Evolutionary conservation across 176 grass and related monocot species (phyloP).

Genomic region (Aegilops longissima): DNA sequence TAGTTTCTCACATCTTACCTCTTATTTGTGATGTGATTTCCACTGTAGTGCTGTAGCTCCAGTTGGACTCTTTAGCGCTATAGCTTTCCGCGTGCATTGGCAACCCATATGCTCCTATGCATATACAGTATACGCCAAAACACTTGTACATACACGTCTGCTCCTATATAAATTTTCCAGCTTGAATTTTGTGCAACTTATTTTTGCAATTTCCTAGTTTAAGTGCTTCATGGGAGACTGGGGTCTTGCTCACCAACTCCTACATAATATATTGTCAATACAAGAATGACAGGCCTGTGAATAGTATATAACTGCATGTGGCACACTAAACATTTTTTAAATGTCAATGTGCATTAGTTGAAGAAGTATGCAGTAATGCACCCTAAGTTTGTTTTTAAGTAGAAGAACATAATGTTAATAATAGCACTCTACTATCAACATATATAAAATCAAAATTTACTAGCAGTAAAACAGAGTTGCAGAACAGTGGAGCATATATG

Average conservation of each 20-base stretch:
- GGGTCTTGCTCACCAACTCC: slow-evolving; percentile 1
- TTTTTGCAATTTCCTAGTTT: not conserved
- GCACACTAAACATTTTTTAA: slow-evolving; percentile 24
- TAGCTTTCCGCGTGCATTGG: slow-evolving; percentile 44
- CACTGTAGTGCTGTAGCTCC: slow-evolving; percentile 41
- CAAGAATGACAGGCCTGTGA: slow-evolving; percentile 2
- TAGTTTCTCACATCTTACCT: slow-evolving; percentile 32
- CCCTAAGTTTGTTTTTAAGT: not conserved
- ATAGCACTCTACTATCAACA: slow-evolving; percentile 7
- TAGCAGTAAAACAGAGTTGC: not conserved
- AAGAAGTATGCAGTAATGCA: not conserved
- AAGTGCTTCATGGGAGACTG: slow-evolving; percentile 20
- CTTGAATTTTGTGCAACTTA: slow-evolving; percentile 24
- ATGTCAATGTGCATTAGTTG: slow-evolving; percentile 11
- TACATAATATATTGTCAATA: slow-evolving; percentile 5
- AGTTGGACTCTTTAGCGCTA: slow-evolving; percentile 25
- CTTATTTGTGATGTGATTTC: slow-evolving; percentile 44
- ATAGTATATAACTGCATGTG: slow-evolving; percentile 19
- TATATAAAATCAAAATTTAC: not conserved
- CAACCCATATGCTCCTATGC: slow-evolving; percentile 32
- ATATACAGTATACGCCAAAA: slow-evolving; percentile 39
- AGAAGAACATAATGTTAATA: not conserved
- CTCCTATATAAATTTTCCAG: slow-evolving; percentile 37
- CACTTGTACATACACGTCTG: slow-evolving; percentile 57
- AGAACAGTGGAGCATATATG: not conserved